Evolutionary conservation across 2,329 filamentous ascomycete genomes (phyloP), one percentile per base, ranked within the genome.

Genomic region (Cladosporium sp.): DNA sequence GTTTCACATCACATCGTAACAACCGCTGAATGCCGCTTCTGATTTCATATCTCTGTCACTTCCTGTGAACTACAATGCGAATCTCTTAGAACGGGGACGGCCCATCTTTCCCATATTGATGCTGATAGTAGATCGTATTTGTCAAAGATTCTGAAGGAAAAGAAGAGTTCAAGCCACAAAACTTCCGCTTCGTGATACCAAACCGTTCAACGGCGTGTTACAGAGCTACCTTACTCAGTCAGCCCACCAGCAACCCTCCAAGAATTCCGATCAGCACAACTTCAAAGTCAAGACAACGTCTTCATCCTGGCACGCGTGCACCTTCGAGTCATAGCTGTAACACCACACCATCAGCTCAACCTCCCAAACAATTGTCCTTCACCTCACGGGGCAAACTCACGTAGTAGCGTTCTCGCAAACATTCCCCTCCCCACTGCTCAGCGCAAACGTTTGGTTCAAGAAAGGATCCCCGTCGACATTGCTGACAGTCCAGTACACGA

Each of bases 401-500:
- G 43, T 43, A 10, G 64, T 67, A 26, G 62, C 61, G 11, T 63
- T 63, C 21, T 60, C 57, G 30, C 67, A 66, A 25, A 34, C 36
- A 43, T 65, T 58, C 16, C 23, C 32, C 62, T 26, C 60, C n/a
- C 32, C 61, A 26, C 65, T 66, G 16, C 63, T 69, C n/a, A 75
- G 66, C 53, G 66, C 70, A 60, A 70, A 72, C 28, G 62, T 57
- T 56, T 69, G 32, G 11, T 66, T 65, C 16, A 64, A 68, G 51
- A 75, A 71, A 0, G 73, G 71, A 59, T 75, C 70, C 8, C 73
- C 73, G 32, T 72, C 65, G 16, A 69, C 64, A n/a, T 66, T 68
- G 66, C 65, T 70, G 39, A 75, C 65, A 11, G 65, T 71, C 73
- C 74, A 76, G 69, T 74, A 76, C 13, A 74, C 21, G 18, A 68